Evolutionary conservation across 495 filamentous ascomycete species (phyloP).

Genomic region (Hypoxylon rickii): DNA sequence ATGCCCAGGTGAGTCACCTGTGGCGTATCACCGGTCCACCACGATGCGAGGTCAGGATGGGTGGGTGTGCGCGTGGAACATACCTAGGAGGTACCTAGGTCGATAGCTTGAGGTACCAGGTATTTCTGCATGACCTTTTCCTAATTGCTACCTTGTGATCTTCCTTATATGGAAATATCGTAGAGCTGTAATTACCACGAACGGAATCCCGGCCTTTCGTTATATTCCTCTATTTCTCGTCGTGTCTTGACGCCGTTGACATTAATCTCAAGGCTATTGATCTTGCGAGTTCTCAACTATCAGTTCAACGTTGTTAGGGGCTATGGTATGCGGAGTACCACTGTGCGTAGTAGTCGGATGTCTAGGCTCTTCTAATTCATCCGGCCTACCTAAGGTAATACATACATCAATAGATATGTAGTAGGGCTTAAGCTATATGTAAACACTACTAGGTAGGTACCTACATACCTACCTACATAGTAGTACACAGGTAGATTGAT

Average conservation of each 20-base stretch:
- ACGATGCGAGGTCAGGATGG: conserved; percentile 22
- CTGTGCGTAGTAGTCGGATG: conserved; percentile 6
- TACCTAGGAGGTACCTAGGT: neutral
- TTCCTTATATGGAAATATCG: conserved; percentile 7
- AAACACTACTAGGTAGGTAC: too few relatives aligned
- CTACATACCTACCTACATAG: conserved; percentile 5
- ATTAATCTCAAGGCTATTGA: too few relatives aligned
- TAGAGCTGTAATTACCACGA: conserved; percentile 20
- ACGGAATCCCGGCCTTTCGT: conserved; percentile 29
- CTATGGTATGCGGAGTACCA: too few relatives aligned
- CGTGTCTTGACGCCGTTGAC: neutral
- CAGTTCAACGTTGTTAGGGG: conserved; percentile 12
- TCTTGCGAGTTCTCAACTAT: conserved; percentile 29
- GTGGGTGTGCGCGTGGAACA: neutral
- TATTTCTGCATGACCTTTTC: conserved; percentile 31
- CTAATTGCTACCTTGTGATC: conserved; percentile 31
- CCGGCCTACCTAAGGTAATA: too few relatives aligned
- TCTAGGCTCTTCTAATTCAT: conserved; percentile 27
- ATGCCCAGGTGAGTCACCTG: conserved; percentile 22
- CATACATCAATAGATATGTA: too few relatives aligned
- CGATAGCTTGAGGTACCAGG: neutral
- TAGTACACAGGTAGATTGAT: too few relatives aligned
- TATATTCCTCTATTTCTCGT: conserved; percentile 26
- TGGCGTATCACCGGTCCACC: conserved; percentile 12
- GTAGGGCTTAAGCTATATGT: too few relatives aligned